Base-by-base conservation (phyloP, 129 eudicot genomes). In the Apium graveolens region DNA sequence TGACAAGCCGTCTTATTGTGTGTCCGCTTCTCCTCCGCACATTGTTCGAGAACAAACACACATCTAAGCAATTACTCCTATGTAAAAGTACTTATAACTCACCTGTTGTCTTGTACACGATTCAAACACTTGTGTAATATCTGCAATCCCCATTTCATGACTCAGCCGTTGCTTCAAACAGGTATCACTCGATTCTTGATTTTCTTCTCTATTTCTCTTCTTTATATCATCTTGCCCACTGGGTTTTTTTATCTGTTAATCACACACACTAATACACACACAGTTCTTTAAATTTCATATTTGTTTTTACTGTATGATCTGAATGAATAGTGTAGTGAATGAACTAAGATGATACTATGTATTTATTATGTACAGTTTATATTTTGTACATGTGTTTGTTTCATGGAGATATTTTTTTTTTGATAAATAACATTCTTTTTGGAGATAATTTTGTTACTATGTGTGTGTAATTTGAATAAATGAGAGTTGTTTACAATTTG, bases 151-250 rank as follows among this genome's bases (percentile, higher is more conserved):
- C 57, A 43, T 74, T 32, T 44, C 60, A 74, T 74, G 77, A 46
- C 48, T 44, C 77, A 74, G 41, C 57, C 77, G 2, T 46, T 74
- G 77, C 60, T 74, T 43, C 57, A 74, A 27, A 14, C 57, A 44
- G 57, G 77, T 43, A 32, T 3, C 5, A 29, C 49, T 7, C 49
- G 27, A 1, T 44, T 27, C 39, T 66, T 63, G 24, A 66, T 31
- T 66, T 31, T 14, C 18, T 13, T 16, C 1, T 66, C 2, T 31
- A 66, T 1, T 13, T 60, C 20, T 31, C 37, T 31, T 66, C 41
- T 66, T 27, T 66, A 4, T 66, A 3, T 60, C 0, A n/a, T 66
- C 11, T 27, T 21, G 41, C 1, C 21, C 12, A 27, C 18, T 31
- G 38, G 38, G 31, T 57, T n/a, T n/a, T 2, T 2, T 65, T 0